Evolutionary conservation across 805 yeast species (phyloP).

Genomic region (Candida palmyrensis): DNA sequence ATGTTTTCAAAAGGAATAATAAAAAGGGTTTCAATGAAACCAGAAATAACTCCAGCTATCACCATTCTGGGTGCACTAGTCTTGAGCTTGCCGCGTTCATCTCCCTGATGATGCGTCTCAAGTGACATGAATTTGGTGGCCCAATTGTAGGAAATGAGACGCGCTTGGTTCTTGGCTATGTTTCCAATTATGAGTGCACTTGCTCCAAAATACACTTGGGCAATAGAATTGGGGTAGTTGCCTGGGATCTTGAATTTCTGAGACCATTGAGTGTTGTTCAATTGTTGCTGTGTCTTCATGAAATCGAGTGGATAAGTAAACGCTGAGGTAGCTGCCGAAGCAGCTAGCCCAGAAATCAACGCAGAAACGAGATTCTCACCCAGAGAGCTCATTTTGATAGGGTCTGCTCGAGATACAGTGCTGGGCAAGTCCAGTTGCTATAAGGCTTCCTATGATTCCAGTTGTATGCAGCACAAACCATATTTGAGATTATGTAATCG

Average conservation of each 20-base stretch:
- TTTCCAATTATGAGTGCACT: conserved; percentile 74
- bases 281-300: conserved; percentile 59
- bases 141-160: conserved; percentile 73
- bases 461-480: not conserved
- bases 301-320: conserved; percentile 70
- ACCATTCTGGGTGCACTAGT: conserved; percentile 76
- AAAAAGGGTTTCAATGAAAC: conserved; percentile 73
- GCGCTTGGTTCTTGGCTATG: conserved; percentile 63
- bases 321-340: conserved; percentile 59
- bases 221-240: conserved; percentile 26
- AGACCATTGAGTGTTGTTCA: conserved; percentile 41
- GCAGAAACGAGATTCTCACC: conserved; percentile 48
- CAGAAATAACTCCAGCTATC: conserved; percentile 82
- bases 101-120: conserved; percentile 19
- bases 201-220: conserved; percentile 52
- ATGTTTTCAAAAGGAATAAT: conserved; percentile 89
- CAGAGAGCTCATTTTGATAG: not conserved
- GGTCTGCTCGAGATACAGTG: not conserved
- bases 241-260: conserved; percentile 28
- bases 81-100: conserved; percentile 42
- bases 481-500: not conserved
- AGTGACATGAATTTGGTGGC: conserved; percentile 63
- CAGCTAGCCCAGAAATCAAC: conserved; percentile 53
- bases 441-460: not conserved
- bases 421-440: not conserved